Base-by-base conservation (phyloP, 805 yeast genomes). In the Teunomyces pallodes region DNA sequence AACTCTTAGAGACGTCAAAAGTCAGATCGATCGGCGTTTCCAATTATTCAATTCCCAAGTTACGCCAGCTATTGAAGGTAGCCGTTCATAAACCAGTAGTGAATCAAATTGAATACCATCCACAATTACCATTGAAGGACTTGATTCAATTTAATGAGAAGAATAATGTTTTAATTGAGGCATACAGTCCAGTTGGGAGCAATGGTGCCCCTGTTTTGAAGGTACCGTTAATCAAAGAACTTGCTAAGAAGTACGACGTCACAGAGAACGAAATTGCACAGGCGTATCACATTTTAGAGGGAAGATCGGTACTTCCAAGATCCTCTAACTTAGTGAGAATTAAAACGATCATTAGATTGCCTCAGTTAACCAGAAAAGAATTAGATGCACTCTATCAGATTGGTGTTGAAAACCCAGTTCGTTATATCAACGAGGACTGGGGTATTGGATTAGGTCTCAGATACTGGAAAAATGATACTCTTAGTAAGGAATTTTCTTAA, bases 311-410 rank as follows among this genome's bases (percentile, higher is more conserved):
- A 1, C 66, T 87, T 42, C 90, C 94, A 40, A 81, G 91, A 68
- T 84, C 96, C 0, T 74, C 82, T 12, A 87, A 86, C 45, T 71
- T 79, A n/a, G 76, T 75, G 20, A 80, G 96, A 62, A 78, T 88
- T 45, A 70, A 64, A 50, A 55, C 58, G 9, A 73, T 67, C n/a
- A 60, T 64, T 14, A 50, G 60, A 36, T 55, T 63, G 31, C 75
- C 79, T 4, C 58, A 62, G 2, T 55, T 77, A 36, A 59, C 74
- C 2, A 48, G 60, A 26, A 70, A 66, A 8, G 81, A 77, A 9
- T 51, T 76, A 29, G 49, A 47, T 0, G 45, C 47, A 59, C 62
- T 53, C 79, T 64, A 53, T 56, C 43, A 59, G 33, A 45, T 65
- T 31, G 74, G 75, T 14, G 50, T 31, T 2, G 49, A 57, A 4